These are phyloP conservation scores for Chlamydomonas applanata DNA, from an alignment of 139 green algal species.

Conservation along the genomic window DNA sequence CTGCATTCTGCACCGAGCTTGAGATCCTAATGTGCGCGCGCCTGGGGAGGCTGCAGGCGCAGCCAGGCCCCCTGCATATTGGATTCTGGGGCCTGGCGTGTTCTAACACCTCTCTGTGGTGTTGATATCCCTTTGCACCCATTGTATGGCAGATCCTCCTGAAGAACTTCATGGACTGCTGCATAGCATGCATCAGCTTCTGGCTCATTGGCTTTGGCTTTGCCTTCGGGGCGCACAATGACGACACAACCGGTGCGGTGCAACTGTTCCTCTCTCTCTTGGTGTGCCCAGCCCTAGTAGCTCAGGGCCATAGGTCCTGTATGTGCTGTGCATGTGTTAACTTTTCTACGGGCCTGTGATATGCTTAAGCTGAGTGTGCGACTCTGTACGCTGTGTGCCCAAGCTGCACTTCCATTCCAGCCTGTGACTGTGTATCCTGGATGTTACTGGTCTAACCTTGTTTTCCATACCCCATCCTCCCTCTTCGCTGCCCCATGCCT, in stretches of 20 bases:
- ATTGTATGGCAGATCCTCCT: conserved; percentile 24
- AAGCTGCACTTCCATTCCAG: conserved; percentile 10
- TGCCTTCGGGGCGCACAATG: conserved; percentile 18
- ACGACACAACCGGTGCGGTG: conserved; percentile 26
- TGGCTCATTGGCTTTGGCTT: conserved; percentile 48
- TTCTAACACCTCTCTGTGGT: not conserved
- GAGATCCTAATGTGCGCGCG: too few species aligned
- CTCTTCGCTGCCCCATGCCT: not conserved
- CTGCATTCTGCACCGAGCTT: not conserved
- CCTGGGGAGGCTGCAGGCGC: too few species aligned
- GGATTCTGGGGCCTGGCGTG: not conserved
- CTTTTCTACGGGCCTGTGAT: too few species aligned
- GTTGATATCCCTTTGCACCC: not conserved
- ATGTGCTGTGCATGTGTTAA: too few species aligned
- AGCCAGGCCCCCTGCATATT: not conserved
- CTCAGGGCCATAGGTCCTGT: too few species aligned
- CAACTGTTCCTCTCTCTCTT: too few species aligned
- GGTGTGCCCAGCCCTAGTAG: too few species aligned
- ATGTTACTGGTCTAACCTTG: too few species aligned
- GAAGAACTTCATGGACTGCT: conserved; percentile 40
- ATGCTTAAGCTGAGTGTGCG: too few species aligned
- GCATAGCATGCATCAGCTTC: conserved; percentile 38
- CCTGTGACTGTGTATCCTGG: too few species aligned
- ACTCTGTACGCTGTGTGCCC: not conserved
- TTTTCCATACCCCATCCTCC: too few species aligned